Evolutionary conservation across 1,139 yeast genomes (phyloP), one percentile per base, ranked within the genome.

Genomic region (Debaryomyces coudertii): DNA sequence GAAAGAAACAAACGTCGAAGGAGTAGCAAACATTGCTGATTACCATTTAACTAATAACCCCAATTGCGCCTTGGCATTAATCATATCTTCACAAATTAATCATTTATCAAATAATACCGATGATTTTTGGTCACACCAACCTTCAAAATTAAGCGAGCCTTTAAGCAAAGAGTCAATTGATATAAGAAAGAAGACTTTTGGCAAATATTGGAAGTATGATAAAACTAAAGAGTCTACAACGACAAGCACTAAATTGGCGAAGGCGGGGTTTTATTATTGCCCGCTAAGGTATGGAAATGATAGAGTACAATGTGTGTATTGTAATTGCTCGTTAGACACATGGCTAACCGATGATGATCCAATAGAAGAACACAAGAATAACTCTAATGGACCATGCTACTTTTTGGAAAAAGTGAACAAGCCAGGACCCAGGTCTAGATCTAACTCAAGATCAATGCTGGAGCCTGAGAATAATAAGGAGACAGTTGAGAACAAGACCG

Each of bases 261-360:
- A 63, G 36, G 82, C 83, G 8, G 88, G 89, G 1, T 81, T 83
- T 52, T 73, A 74, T 44, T 79, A 72, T 52, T 62, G 76, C 11
- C 79, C 85, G 0, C 53, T 63, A 11, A 65, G 68, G 3, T 53
- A 55, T 2, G 71, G 65, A 20, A 88, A 84, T 52, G 95, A 87
- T 58, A 66, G 80, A n/a, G 87, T 82, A 0, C 73, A 77, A 9
- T 89, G 96, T 56, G 73, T 84, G 50, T 87, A 85, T 56, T 89
- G 96, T 62, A 83, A 79, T 6, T 69, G 83, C 15, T 73, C 83
- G 1, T 68, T 89, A 16, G 89, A 84, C 52, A 84, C 83, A 4
- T 89, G 96, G 96, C 89, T 81, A 51, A 63, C 66, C 0, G 71
- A 71, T 2, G 96, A 89, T 63, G 82, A 79, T 49, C 95, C 95